Conservation (phyloP, 371 early-diverging fungal genomes). For the Mucor saturninus region DNA sequence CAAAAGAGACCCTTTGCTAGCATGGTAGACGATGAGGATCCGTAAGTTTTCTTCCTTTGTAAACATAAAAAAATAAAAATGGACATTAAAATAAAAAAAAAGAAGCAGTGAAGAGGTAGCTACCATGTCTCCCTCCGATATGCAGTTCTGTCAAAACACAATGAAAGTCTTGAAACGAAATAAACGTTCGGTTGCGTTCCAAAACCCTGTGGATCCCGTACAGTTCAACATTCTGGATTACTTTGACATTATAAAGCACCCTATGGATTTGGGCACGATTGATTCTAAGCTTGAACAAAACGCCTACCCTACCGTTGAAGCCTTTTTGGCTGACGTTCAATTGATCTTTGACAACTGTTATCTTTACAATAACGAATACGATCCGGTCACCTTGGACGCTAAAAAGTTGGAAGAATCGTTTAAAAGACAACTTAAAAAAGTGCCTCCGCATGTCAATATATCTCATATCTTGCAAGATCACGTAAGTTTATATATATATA, state of each 20-base stretch:
- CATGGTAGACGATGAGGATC: constrained; percentile 17
- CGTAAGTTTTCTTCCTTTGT: constrained; percentile 7
- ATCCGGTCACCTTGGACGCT: constrained; percentile 75
- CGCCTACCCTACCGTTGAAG: constrained; percentile 48
- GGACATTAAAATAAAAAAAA: background rate
- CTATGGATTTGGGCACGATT: constrained; percentile 98
- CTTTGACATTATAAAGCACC: constrained; percentile 85
- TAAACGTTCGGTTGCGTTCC: constrained; percentile 76
- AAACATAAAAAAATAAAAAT: background rate
- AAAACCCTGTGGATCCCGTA: constrained; percentile 60
- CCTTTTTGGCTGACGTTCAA: constrained; percentile 49
- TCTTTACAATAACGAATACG: constrained; percentile 77
- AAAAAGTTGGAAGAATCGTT: constrained; percentile 65
- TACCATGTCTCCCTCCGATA: constrained; percentile 18
- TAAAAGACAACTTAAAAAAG: constrained; percentile 19
- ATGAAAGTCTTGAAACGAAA: constrained; percentile 68
- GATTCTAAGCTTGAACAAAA: constrained; percentile 66
- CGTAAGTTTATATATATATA: background rate
- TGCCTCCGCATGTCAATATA: constrained; percentile 27
- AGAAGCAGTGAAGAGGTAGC: no score
- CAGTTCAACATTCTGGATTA: constrained; percentile 68
- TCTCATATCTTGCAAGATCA: constrained; percentile 1
- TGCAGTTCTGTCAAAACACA: constrained; percentile 30
- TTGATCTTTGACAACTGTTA: constrained; percentile 62
- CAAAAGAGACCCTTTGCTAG: constrained; percentile 32